These are phyloP conservation scores for Acacia acuminata DNA, from an alignment of 306 rosid species.

Conservation along the genomic window DNA sequence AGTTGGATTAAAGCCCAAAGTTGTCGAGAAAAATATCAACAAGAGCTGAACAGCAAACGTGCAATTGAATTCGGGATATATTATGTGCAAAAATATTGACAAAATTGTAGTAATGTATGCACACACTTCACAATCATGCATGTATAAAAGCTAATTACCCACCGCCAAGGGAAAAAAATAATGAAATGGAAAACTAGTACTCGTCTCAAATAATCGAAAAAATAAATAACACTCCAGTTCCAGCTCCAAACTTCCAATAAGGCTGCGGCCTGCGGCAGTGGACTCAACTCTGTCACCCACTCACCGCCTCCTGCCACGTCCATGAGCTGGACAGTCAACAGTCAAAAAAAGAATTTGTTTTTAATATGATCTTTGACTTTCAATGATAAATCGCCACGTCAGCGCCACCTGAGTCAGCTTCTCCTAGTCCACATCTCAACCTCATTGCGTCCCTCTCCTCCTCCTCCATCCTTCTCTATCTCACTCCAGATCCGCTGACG, in stretches of 20 bases:
- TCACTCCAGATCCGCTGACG: slow-evolving; percentile 40
- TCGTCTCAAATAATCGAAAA: neutral
- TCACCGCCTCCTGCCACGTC: neutral
- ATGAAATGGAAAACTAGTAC: neutral
- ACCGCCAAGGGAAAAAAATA: neutral
- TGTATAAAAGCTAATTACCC: neutral
- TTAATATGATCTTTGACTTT: neutral
- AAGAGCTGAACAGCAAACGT: too few species aligned
- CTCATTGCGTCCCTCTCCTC: slow-evolving; percentile 41
- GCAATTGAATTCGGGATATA: too few species aligned
- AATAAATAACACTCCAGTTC: neutral
- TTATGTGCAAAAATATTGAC: too few species aligned
- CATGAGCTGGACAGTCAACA: neutral
- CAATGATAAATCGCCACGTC: slow-evolving; percentile 5
- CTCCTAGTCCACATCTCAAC: neutral
- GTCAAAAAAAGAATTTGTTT: neutral
- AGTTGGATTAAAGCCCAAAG: too few species aligned
- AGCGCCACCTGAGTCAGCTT: slow-evolving; percentile 2
- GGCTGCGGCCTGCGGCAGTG: neutral
- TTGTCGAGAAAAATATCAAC: too few species aligned
- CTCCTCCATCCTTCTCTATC: slow-evolving; percentile 50
- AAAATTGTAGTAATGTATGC: too few species aligned
- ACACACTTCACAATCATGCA: too few species aligned
- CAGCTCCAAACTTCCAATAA: too few species aligned
- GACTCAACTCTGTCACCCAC: neutral